These are phyloP conservation scores for Vachellia pachyceras DNA, from an alignment of 306 rosid species.

Conservation along the genomic window DNA sequence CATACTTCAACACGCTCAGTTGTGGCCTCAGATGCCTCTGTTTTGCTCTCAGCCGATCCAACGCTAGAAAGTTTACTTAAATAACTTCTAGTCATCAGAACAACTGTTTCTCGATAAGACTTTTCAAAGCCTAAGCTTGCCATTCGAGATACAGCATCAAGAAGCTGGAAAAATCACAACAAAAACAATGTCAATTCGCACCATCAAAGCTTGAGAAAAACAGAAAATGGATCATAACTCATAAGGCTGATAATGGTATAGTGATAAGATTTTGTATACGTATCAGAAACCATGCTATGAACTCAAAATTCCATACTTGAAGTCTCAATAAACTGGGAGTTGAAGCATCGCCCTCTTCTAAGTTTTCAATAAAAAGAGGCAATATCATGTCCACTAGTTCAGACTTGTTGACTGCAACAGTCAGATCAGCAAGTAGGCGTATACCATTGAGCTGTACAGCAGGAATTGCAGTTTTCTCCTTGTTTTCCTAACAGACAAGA, in stretches of 20 bases:
- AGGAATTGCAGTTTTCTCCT: slow-evolving; percentile 83
- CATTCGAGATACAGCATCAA: slow-evolving; percentile 93
- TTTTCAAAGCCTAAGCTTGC: slow-evolving; percentile 99
- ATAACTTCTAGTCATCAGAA: slow-evolving; percentile 97
- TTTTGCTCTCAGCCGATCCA: slow-evolving; percentile 93
- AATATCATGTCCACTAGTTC: slow-evolving; percentile 90
- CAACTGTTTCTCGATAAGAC: slow-evolving; percentile 97
- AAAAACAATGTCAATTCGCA: slow-evolving; percentile 35
- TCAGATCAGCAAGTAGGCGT: slow-evolving; percentile 81
- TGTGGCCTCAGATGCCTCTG: slow-evolving; percentile 87
- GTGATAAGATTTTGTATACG: slow-evolving; percentile 28
- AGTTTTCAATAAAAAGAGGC: slow-evolving; percentile 91
- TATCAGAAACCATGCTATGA: slow-evolving; percentile 46
- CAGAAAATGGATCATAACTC: slow-evolving; percentile 31
- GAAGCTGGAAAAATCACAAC: slow-evolving; percentile 68
- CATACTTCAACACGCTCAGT: slow-evolving; percentile 96
- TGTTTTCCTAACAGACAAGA: slow-evolving; percentile 70
- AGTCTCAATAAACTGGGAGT: slow-evolving; percentile 94
- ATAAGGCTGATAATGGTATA: slow-evolving; percentile 16
- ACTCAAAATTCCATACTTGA: slow-evolving; percentile 69
- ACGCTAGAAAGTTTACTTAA: slow-evolving; percentile 80
- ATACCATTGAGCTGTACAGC: slow-evolving; percentile 87
- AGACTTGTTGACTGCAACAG: slow-evolving; percentile 75
- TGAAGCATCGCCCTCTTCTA: slow-evolving; percentile 99
- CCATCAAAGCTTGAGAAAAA: slow-evolving; percentile 22